Percentiles rank a stretch among this genome's conserved stretches.
phyloP scores from a whole-genome alignment of 208 protist species.

The Wallacemonas collosoma region DNA sequence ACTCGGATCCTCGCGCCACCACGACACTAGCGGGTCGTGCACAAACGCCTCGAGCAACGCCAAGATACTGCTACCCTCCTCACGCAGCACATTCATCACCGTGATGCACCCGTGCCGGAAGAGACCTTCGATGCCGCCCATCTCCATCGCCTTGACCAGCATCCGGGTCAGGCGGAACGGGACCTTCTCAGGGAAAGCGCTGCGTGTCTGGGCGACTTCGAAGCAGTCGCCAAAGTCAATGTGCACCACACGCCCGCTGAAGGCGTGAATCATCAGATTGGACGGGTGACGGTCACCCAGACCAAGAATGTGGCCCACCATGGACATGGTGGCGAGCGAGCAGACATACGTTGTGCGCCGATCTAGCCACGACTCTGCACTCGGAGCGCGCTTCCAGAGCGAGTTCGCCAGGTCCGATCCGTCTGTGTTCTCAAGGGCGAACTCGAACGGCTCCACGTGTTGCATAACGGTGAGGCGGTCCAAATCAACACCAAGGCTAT shows the following conservation, averaged over 20 bases:
- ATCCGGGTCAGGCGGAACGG: constrained; percentile 99
- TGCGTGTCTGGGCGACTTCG: constrained; percentile 98
- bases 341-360: constrained; percentile 99
- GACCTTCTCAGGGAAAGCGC: constrained; percentile 98
- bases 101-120: constrained; percentile 98
- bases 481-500: constrained; percentile 90
- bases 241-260: constrained; percentile 99
- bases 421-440: constrained; percentile 95
- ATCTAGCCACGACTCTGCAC: constrained; percentile 98
- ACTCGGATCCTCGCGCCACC: constrained; percentile 90
- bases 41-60: constrained; percentile 99
- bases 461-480: constrained; percentile 97
- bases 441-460: constrained; percentile 99
- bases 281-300: constrained; percentile 99
- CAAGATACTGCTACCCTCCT: constrained; percentile 98
- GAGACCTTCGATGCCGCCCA: constrained; percentile 98
- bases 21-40: constrained; percentile 99
- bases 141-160: constrained; percentile 99
- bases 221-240: constrained; percentile 99
- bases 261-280: constrained; percentile 99
- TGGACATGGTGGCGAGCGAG: constrained; percentile 99
- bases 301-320: constrained; percentile 98
- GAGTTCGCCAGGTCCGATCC: constrained; percentile 96
- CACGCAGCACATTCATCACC: constrained; percentile 98
- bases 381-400: constrained; percentile 97